phyloP scores from a whole-genome alignment of 2,329 filamentous ascomycete genomes.

The Fusarium chlamydosporum region DNA sequence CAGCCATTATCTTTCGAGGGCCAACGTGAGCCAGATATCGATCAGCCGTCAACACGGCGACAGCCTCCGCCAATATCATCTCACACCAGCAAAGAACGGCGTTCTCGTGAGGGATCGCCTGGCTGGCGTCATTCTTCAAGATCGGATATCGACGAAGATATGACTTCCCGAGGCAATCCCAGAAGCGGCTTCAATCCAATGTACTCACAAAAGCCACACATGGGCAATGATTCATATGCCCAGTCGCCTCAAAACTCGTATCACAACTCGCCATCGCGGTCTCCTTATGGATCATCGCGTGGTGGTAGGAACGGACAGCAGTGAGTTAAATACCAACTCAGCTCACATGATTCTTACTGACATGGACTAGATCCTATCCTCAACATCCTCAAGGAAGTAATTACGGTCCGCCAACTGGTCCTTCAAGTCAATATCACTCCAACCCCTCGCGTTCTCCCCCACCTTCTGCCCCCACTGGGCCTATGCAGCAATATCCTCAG shows the following conservation, averaged over 20 bases:
- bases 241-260: constrained; percentile 63
- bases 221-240: constrained; percentile 57
- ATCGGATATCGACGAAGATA: constrained; percentile 66
- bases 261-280: constrained; percentile 62
- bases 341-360: constrained; percentile 16
- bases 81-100: constrained; percentile 48
- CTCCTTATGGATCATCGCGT: constrained; percentile 59
- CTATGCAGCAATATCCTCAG: constrained; percentile 67
- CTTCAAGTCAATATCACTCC: constrained; percentile 68
- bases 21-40: constrained; percentile 40
- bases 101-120: constrained; percentile 50
- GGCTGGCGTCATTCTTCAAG: constrained; percentile 60
- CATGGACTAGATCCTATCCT: constrained; percentile 68
- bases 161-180: constrained; percentile 61
- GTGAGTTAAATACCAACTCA: constrained; percentile 53
- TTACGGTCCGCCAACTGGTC: constrained; percentile 66
- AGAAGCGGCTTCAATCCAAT: constrained; percentile 60
- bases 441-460: constrained; percentile 64
- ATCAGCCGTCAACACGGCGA: constrained; percentile 41
- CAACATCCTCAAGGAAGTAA: constrained; percentile 68
- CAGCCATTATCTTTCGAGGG: constrained; percentile 47
- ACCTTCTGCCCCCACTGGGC: constrained; percentile 70
- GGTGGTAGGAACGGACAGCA: constrained; percentile 58
- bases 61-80: constrained; percentile 51
- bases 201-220: constrained; percentile 57